Conservation (phyloP, 2,329 filamentous ascomycete genomes). For the Massarina eburnea region DNA sequence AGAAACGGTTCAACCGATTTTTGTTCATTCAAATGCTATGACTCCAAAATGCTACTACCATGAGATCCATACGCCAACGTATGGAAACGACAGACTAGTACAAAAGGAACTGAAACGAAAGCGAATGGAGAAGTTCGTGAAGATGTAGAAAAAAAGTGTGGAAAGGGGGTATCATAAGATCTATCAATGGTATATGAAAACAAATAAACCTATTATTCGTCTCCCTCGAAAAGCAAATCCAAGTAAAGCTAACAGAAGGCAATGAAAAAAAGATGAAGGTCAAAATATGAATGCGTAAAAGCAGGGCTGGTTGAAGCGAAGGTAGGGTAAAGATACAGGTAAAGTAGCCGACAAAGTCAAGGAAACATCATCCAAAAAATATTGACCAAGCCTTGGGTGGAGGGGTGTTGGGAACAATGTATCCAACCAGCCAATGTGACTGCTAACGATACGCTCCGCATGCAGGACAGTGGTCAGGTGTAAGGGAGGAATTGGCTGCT, state of each 20-base stretch:
- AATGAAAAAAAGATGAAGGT: not conserved
- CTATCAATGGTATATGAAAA: not conserved
- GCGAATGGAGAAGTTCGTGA: not conserved
- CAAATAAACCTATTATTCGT: not conserved
- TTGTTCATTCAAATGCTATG: no score
- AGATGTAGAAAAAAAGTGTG: not conserved
- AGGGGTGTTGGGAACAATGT: no score
- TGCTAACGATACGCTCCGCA: conserved; percentile 1
- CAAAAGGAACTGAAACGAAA: not conserved
- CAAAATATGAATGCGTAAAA: not conserved
- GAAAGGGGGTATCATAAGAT: not conserved
- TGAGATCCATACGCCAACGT: not conserved
- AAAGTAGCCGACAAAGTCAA: no score
- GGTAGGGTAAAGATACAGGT: no score
- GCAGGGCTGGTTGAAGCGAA: no score
- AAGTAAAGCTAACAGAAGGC: not conserved
- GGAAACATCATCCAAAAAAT: no score
- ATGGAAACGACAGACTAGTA: not conserved
- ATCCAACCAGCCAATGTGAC: no score
- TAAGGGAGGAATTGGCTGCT: conserved; percentile 7
- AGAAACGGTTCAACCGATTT: no score
- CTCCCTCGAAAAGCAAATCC: not conserved
- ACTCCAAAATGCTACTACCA: no score
- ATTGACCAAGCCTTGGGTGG: no score
- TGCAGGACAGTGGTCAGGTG: conserved; percentile 3